Evolutionary conservation across 352 stramenopile species (phyloP), one percentile per base, ranked within the genome.

Genomic region (Phytophthora lateralis): DNA sequence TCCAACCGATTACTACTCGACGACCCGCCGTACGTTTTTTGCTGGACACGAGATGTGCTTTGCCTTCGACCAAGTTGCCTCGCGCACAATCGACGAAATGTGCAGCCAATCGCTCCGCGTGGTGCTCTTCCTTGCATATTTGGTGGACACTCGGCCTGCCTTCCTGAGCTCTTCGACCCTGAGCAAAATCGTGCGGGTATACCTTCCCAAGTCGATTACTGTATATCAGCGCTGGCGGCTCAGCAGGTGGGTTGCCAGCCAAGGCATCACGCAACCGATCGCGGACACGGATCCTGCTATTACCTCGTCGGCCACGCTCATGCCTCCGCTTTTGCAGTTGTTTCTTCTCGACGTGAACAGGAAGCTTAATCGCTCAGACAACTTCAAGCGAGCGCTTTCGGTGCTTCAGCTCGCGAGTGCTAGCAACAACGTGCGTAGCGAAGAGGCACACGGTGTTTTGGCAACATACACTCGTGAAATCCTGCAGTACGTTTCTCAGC

Each of bases 141-240:
- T 93, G 17, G 68, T 80, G 2, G 83, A 93, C 32, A 76, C 78
- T 5, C 75, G 80, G 29, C 70, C 80, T 4, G 63, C 73, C 0
- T 91, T 91, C 45, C 24, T 93, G 46, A 72, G 66, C 12, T 68
- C 72, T 17, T 43, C 59, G 3, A 78, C 70, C 0, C 35, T 93
- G 38, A 73, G 65, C 20, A 66, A 70, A 8, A 74, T 91, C 10
- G 55, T 82, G 27, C 71, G 67, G 6, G 59, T 75, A 12, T 74
- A 83, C 29, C 32, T 93, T 8, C 80, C 81, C 0, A 80, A 84
- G 32, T 69, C 81, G 1, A 90, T 93, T 45, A 80, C 71, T 0
- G 73, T 87, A 15, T 91, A 91, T 53, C 83, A 89, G 63, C 79
- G 78, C 24, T 93, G 81, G 81, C 69, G 71, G n/a, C 64, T 90